These are phyloP conservation scores for Aspergillus ochraceoroseus DNA, from an alignment of 2,329 filamentous ascomycete species.

Conservation along the genomic window DNA sequence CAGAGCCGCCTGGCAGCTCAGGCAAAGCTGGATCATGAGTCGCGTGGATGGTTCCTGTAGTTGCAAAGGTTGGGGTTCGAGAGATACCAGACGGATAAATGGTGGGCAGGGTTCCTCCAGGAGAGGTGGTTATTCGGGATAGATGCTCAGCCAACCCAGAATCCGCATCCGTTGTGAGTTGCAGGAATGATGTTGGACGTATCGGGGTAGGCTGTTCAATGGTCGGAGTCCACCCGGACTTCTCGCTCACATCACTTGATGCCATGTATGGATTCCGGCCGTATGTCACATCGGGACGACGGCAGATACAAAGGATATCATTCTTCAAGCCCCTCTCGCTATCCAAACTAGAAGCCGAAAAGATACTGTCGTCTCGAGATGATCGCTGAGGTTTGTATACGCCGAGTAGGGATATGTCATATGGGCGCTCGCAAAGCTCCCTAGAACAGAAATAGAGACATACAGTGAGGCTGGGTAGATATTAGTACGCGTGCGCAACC, in stretches of 20 bases:
- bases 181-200: slow-evolving; percentile 30
- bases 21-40: slow-evolving; percentile 14
- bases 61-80: slow-evolving; percentile 30
- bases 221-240: slow-evolving; percentile 25
- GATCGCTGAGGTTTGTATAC: slow-evolving; percentile 28
- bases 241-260: slow-evolving; percentile 24
- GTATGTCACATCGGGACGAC: slow-evolving; percentile 32
- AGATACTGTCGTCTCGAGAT: slow-evolving; percentile 28
- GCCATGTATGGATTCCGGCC: slow-evolving; percentile 24
- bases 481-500: neutral
- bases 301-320: slow-evolving; percentile 38
- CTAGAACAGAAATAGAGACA: slow-evolving; percentile 37
- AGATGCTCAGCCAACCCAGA: slow-evolving; percentile 30
- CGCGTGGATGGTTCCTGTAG: slow-evolving; percentile 22
- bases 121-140: slow-evolving; percentile 27
- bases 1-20: slow-evolving; percentile 24
- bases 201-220: slow-evolving; percentile 32
- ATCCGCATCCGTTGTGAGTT: slow-evolving; percentile 28
- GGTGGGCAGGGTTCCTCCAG: slow-evolving; percentile 22
- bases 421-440: slow-evolving; percentile 37
- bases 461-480: slow-evolving; percentile 28
- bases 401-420: slow-evolving; percentile 37
- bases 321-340: slow-evolving; percentile 37
- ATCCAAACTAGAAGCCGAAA: slow-evolving; percentile 33
- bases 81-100: slow-evolving; percentile 27